These are phyloP conservation scores for Dothideomycetidae sp. DNA, from an alignment of 2,329 filamentous ascomycete genomes.

Conservation along the genomic window DNA sequence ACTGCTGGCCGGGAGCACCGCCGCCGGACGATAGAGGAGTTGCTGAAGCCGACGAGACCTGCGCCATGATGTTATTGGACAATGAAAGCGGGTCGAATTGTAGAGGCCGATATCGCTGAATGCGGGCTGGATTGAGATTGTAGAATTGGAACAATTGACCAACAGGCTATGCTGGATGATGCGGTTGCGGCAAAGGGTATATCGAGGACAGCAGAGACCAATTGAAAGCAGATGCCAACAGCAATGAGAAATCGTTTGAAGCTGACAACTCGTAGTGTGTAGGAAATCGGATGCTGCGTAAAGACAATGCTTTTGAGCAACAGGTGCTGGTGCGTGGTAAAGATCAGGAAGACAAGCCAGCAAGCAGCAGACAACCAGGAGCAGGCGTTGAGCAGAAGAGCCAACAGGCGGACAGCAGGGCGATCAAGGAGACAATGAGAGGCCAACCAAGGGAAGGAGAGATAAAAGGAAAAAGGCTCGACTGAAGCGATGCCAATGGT, in stretches of 20 bases:
- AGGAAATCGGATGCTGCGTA: too few species aligned
- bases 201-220: not conserved
- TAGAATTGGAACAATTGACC: not conserved
- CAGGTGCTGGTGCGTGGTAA: too few species aligned
- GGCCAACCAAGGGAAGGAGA: slow-evolving; percentile 12
- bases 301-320: too few species aligned
- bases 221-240: not conserved
- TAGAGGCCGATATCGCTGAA: slow-evolving; percentile 63
- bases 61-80: slow-evolving; percentile 50
- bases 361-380: too few species aligned
- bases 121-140: not conserved
- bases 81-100: slow-evolving; percentile 44
- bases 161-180: slow-evolving; percentile 6
- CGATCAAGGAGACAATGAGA: slow-evolving; percentile 8
- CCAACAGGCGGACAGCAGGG: slow-evolving; percentile 6
- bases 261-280: not conserved
- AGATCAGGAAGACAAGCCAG: too few species aligned
- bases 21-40: slow-evolving; percentile 54
- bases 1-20: slow-evolving; percentile 51
- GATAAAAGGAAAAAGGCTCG: slow-evolving; percentile 11
- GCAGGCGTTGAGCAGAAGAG: too few species aligned
- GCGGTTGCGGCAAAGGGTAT: not conserved
- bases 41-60: slow-evolving; percentile 48
- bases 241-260: not conserved
- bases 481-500: slow-evolving; percentile 8